These are phyloP conservation scores for Colletotrichum orbiculare DNA, from an alignment of 2,329 filamentous ascomycete genomes.

Conservation along the genomic window DNA sequence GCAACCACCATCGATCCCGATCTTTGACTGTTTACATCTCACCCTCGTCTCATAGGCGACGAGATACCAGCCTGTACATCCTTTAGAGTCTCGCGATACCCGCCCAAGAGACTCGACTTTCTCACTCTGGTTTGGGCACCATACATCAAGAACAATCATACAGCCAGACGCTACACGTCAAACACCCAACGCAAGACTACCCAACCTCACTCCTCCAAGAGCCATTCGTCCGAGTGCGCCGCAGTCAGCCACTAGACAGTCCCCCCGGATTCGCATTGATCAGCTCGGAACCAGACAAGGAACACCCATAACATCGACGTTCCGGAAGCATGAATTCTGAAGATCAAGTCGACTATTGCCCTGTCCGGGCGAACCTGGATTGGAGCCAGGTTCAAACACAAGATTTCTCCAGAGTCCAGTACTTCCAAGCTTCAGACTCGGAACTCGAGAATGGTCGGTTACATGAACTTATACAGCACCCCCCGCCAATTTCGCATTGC, in stretches of 20 bases:
- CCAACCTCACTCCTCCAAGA: neutral
- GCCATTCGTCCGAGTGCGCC: constrained; percentile 5
- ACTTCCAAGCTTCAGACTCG: constrained; percentile 51
- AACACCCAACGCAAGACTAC: constrained; percentile 8
- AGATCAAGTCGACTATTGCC: constrained; percentile 51
- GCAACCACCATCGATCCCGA: constrained; percentile 14
- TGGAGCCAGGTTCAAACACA: constrained; percentile 53
- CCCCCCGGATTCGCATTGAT: constrained; percentile 29
- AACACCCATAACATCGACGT: constrained; percentile 23
- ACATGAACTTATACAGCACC: neutral
- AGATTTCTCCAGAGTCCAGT: constrained; percentile 57
- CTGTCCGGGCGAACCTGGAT: constrained; percentile 52
- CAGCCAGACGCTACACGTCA: constrained; percentile 3
- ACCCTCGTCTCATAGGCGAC: constrained; percentile 33
- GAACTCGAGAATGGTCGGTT: constrained; percentile 43
- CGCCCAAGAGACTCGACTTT: constrained; percentile 33
- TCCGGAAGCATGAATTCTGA: constrained; percentile 55
- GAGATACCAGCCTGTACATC: constrained; percentile 30
- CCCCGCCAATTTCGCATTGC: neutral
- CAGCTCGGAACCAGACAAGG: constrained; percentile 28
- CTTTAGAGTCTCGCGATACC: constrained; percentile 36
- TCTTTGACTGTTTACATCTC: constrained; percentile 28
- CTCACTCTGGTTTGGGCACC: constrained; percentile 33
- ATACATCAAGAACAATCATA: constrained; percentile 2
- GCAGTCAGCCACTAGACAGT: constrained; percentile 16